Conservation (phyloP, 2,329 filamentous ascomycete species). For the Simplicillium sp. region DNA sequence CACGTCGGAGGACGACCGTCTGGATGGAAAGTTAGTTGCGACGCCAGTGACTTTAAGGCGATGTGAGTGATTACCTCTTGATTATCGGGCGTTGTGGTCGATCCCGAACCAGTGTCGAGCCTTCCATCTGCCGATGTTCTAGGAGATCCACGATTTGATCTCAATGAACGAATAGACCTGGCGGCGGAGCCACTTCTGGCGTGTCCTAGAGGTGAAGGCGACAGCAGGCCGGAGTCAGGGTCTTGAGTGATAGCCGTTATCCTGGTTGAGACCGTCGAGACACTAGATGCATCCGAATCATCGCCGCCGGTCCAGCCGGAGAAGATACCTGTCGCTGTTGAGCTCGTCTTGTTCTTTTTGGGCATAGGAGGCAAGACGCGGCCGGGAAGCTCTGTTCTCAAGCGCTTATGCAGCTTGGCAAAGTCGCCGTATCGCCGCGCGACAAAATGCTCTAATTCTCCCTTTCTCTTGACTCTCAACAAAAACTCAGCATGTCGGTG, state of each 20-base stretch:
- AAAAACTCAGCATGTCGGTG: constrained; percentile 94
- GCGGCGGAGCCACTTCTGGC: constrained; percentile 14
- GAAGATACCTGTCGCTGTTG: constrained; percentile 51
- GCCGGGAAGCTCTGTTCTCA: constrained; percentile 80
- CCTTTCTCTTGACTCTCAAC: constrained; percentile 71
- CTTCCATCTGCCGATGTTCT: constrained; percentile 21
- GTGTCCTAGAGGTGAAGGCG: constrained; percentile 15
- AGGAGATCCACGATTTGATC: constrained; percentile 17
- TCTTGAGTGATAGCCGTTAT: constrained; percentile 29
- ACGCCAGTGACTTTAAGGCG: not conserved
- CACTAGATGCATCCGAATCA: constrained; percentile 68
- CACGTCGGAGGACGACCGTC: constrained; percentile 62
- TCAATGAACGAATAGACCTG: constrained; percentile 20
- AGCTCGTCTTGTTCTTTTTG: constrained; percentile 81
- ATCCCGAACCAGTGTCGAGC: constrained; percentile 13
- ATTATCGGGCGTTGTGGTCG: constrained; percentile 11
- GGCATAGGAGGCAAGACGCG: constrained; percentile 81
- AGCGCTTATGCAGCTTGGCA: constrained; percentile 62
- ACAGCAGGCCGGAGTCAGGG: constrained; percentile 16
- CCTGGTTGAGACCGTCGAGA: constrained; percentile 71
- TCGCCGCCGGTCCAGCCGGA: constrained; percentile 44
- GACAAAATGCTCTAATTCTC: constrained; percentile 67
- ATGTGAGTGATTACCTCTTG: constrained; percentile 12
- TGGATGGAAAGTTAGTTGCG: constrained; percentile 21
- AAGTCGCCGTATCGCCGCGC: constrained; percentile 88